Conservation (phyloP, 371 early-diverging fungal species). For the Umbelopsis sp. region DNA sequence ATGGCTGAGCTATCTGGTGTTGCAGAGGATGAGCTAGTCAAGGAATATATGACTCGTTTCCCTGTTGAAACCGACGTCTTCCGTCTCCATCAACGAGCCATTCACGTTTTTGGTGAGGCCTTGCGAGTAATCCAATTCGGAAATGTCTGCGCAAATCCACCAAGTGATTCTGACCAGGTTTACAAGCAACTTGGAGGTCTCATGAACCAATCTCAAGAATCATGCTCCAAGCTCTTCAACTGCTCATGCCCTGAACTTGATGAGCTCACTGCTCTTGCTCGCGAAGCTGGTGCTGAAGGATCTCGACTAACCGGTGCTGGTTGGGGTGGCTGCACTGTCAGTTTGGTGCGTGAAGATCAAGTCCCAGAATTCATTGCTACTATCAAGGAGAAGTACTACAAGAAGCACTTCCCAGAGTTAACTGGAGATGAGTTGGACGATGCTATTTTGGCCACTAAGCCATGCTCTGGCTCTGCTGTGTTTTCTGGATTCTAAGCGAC, state of each 20-base stretch:
- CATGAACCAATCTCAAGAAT: constrained; percentile 89
- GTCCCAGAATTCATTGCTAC: constrained; percentile 65
- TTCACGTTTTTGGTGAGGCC: constrained; percentile 86
- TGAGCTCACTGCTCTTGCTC: constrained; percentile 74
- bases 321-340: constrained; percentile 96
- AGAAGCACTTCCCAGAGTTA: constrained; percentile 59
- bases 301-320: constrained; percentile 93
- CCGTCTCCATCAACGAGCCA: constrained; percentile 78
- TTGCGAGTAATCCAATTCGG: constrained; percentile 82
- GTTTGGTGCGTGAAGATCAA: constrained; percentile 71
- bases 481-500: constrained; percentile 38
- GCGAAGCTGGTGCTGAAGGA: constrained; percentile 77
- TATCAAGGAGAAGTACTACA: constrained; percentile 75
- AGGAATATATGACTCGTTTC: constrained; percentile 67
- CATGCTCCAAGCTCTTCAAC: constrained; percentile 81
- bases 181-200: constrained; percentile 70
- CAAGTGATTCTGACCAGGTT: constrained; percentile 27
- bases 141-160: constrained; percentile 63
- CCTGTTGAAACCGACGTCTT: constrained; percentile 75
- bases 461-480: constrained; percentile 63
- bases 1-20: constrained; percentile 64
- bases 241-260: constrained; percentile 92
- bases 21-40: constrained; percentile 55
- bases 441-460: constrained; percentile 65
- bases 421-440: constrained; percentile 52